Percentiles rank a stretch among this genome's conserved stretches.
Conservation (phyloP, 805 yeast species). For the Saturnispora bothae region DNA sequence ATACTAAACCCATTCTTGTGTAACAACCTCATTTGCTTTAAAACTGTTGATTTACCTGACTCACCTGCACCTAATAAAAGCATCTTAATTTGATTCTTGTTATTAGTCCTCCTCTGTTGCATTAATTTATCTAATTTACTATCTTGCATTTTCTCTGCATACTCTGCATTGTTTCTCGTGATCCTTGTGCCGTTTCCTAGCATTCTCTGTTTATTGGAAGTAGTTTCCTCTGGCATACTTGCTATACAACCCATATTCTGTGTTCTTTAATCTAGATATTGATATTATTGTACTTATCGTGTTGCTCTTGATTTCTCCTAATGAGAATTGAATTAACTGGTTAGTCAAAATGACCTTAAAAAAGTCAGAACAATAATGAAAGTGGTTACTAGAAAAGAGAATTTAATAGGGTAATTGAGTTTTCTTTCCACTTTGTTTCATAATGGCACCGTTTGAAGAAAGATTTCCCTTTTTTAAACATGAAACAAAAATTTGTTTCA, state of each 20-base stretch:
- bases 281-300: no score
- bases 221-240: conserved; percentile 31
- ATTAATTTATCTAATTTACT: conserved; percentile 45
- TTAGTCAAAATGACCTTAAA: no score
- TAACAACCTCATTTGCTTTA: conserved; percentile 76
- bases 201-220: neutral
- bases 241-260: conserved; percentile 60
- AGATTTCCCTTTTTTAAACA: neutral
- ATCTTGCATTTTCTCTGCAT: conserved; percentile 35
- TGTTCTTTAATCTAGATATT: neutral
- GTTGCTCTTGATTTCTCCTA: no score
- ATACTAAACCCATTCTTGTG: conserved; percentile 80
- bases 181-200: neutral
- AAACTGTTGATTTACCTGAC: conserved; percentile 85
- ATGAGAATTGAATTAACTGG: no score
- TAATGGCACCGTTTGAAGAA: no score
- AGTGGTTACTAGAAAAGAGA: no score
- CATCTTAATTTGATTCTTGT: conserved; percentile 54
- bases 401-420: no score
- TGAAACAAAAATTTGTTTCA: conserved; percentile 1
- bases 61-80: conserved; percentile 90
- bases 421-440: no score
- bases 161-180: conserved; percentile 20
- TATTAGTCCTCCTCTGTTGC: conserved; percentile 39
- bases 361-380: no score